These are phyloP conservation scores for Trichoderma arundinaceum DNA, from an alignment of 2,329 filamentous ascomycete genomes.

Conservation along the genomic window DNA sequence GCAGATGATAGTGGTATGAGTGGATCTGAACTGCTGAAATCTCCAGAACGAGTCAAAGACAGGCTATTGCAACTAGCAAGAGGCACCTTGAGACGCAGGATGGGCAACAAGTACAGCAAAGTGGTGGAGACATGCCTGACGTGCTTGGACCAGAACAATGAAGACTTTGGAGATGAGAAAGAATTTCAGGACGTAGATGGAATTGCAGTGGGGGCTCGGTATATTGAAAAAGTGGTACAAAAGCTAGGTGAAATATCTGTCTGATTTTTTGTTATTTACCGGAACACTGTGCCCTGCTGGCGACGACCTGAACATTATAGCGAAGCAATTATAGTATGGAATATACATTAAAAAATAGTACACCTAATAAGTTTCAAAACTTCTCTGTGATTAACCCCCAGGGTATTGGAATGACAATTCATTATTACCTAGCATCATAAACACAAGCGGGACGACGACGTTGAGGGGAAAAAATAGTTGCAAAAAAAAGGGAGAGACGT, in stretches of 20 bases:
- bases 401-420: no score
- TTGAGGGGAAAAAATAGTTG: no score
- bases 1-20: background rate
- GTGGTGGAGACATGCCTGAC: constrained; percentile 45
- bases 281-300: no score
- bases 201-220: constrained; percentile 40
- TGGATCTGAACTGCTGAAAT: constrained; percentile 1
- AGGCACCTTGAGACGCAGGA: constrained; percentile 41
- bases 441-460: no score
- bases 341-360: no score
- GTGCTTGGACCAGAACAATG: constrained; percentile 42
- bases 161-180: constrained; percentile 39
- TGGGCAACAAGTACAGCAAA: constrained; percentile 41
- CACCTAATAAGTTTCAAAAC: no score
- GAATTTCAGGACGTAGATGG: constrained; percentile 43
- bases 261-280: background rate
- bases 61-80: constrained; percentile 39
- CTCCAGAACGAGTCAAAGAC: constrained; percentile 11
- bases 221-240: constrained; percentile 40
- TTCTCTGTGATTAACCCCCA: no score
- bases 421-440: no score
- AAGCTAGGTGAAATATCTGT: constrained; percentile 4
- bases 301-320: no score
- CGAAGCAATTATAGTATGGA: no score
- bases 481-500: no score